A percentile compares a stretch with the other conserved stretches of the same genome.
Conservation (phyloP, 2,329 filamentous ascomycete species). For the Pseudogymnoascus sp. region DNA sequence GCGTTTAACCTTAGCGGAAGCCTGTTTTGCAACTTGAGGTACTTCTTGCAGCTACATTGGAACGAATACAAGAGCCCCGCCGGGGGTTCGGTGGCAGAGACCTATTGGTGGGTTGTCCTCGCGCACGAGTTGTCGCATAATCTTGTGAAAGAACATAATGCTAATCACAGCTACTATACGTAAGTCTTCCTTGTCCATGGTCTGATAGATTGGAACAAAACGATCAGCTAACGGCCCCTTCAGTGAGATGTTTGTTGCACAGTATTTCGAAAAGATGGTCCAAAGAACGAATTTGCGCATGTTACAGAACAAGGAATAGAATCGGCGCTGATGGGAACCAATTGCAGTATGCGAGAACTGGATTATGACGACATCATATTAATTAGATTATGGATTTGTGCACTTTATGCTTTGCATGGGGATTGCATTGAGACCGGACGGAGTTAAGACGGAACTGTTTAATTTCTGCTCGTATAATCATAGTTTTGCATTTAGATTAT, state of each 20-base stretch:
- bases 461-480: not conserved
- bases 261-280: constrained; percentile 67
- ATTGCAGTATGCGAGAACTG: not conserved
- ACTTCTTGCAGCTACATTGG: constrained; percentile 72
- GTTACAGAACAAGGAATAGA: not conserved
- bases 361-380: not conserved
- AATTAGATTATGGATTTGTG: not conserved
- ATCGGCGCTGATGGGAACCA: not conserved
- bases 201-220: not conserved
- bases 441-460: not conserved
- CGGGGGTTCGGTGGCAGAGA: constrained; percentile 41
- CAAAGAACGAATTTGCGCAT: constrained; percentile 14
- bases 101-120: constrained; percentile 93
- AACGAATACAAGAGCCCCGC: constrained; percentile 32
- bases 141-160: constrained; percentile 66
- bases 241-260: constrained; percentile 66
- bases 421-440: not conserved
- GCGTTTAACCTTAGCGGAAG: constrained; percentile 84
- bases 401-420: not conserved
- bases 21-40: constrained; percentile 89
- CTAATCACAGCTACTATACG: constrained; percentile 76
- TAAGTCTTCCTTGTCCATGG: constrained; percentile 31
- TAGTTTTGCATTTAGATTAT: not conserved
- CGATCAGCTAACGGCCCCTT: constrained; percentile 17
- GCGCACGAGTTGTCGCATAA: constrained; percentile 97